Percentiles rank a stretch among this genome's conserved stretches.
Conservation (phyloP, 164 flowering plant species). For the Sextonia rubra region DNA sequence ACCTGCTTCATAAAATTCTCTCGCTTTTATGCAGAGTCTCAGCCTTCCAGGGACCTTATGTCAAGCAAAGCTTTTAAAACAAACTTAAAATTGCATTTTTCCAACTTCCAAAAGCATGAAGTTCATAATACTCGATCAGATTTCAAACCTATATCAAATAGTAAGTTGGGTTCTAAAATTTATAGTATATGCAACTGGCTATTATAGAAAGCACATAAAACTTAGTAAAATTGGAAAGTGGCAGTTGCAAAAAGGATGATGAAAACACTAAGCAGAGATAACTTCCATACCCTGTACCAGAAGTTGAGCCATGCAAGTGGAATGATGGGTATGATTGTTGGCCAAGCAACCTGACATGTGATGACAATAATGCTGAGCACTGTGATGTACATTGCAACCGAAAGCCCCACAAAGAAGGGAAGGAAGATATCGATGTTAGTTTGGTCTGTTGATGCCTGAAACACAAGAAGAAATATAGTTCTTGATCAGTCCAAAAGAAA, state of each 20-base stretch:
- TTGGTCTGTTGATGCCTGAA: constrained; percentile 90
- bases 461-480: not conserved
- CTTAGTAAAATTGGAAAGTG: not conserved
- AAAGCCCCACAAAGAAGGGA: constrained; percentile 53
- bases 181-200: not conserved
- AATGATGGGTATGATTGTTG: constrained; percentile 58
- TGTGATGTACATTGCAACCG: constrained; percentile 56
- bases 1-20: not conserved
- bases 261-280: not conserved
- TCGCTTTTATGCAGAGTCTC: not conserved
- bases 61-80: not conserved
- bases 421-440: constrained; percentile 71
- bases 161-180: not conserved
- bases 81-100: not conserved
- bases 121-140: not conserved
- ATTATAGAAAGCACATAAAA: not conserved
- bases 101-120: not conserved
- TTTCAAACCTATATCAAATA: not conserved
- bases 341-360: constrained; percentile 93
- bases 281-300: constrained; percentile 87
- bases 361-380: constrained; percentile 65
- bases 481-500: constrained; percentile 3
- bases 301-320: constrained; percentile 76
- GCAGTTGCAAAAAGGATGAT: not conserved
- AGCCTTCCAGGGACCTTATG: not conserved